Percentiles rank a stretch among this genome's conserved stretches.
Evolutionary conservation across 75 land plant genomes (phyloP).

Genomic region (Pinus tabuliformis): DNA sequence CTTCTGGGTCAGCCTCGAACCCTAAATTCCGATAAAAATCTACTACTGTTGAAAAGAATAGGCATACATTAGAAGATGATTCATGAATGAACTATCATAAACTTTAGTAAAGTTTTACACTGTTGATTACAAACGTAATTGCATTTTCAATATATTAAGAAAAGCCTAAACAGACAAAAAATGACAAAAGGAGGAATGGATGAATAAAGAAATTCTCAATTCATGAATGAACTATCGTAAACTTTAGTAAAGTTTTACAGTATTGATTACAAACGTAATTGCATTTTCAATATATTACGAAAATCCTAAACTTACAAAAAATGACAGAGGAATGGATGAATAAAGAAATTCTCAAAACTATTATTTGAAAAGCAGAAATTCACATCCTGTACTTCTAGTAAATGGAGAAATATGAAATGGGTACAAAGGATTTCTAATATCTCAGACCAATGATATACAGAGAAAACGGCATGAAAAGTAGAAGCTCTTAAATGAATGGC

Average conservation of each 20-base stretch:
- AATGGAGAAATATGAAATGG: too few relatives aligned
- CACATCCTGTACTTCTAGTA: not conserved
- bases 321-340: not conserved
- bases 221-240: not conserved
- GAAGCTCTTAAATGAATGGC: not conserved
- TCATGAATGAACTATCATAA: too few relatives aligned
- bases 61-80: too few relatives aligned
- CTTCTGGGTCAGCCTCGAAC: conserved; percentile 98
- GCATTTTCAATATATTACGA: not conserved
- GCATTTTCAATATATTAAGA: not conserved
- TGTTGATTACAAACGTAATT: not conserved
- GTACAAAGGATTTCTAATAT: not conserved
- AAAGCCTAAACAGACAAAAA: conserved; percentile 2
- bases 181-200: not conserved
- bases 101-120: not conserved
- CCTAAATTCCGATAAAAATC: conserved; percentile 95
- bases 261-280: not conserved
- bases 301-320: not conserved
- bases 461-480: not conserved
- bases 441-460: not conserved
- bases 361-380: not conserved
- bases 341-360: not conserved
- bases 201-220: not conserved
- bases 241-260: not conserved
- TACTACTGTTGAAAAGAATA: conserved; percentile 61